These are phyloP conservation scores for Buddleja alternifolia DNA, from an alignment of 257 asterid species.

Conservation along the genomic window DNA sequence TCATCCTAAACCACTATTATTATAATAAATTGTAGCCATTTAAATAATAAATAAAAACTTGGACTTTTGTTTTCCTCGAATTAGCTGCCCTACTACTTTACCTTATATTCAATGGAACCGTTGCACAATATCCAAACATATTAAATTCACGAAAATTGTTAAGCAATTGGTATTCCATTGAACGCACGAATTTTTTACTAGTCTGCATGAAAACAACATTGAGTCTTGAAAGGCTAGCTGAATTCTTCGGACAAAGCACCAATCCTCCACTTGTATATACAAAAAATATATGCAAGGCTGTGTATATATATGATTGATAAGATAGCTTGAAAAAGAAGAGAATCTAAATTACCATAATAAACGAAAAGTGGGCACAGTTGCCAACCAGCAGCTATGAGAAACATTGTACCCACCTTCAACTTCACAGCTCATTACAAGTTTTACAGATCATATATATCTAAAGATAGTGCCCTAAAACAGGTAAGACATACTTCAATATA, in stretches of 20 bases:
- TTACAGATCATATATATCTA: conserved; percentile 31
- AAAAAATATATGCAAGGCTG: conserved; percentile 22
- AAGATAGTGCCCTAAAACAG: conserved; percentile 17
- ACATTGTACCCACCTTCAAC: conserved; percentile 28
- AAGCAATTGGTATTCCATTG: too few relatives aligned
- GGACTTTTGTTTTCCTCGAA: too few relatives aligned
- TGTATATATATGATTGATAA: conserved; percentile 16
- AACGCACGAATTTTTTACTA: too few relatives aligned
- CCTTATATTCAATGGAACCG: too few relatives aligned
- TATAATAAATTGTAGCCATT: too few relatives aligned
- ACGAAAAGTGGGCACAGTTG: conserved; percentile 34
- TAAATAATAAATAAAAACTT: too few relatives aligned
- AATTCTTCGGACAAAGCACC: conserved; percentile 27
- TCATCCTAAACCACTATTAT: too few relatives aligned
- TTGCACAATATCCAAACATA: too few relatives aligned
- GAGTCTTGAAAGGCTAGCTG: conserved; percentile 8
- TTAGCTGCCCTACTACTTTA: too few relatives aligned
- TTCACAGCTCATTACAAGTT: conserved; percentile 27
- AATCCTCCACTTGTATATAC: conserved; percentile 28
- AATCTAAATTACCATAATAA: conserved; percentile 19
- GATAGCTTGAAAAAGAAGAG: conserved; percentile 27
- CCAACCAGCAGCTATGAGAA: conserved; percentile 21
- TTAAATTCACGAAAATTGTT: too few relatives aligned
- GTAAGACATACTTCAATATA: background rate
- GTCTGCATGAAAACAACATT: too few relatives aligned